phyloP scores from a whole-genome alignment of 306 rosid species.

The Ceratonia siliqua region DNA sequence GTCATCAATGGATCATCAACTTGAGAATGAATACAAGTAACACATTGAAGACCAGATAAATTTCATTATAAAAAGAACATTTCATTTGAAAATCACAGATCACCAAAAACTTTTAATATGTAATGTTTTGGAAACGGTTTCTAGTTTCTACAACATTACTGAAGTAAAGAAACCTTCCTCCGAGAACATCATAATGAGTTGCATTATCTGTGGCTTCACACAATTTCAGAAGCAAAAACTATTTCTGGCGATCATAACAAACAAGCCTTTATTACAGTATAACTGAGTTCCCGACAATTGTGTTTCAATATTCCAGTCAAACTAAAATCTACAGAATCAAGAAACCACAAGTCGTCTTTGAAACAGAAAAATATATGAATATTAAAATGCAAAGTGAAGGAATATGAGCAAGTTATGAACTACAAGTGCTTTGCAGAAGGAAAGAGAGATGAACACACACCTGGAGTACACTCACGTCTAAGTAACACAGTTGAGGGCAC shows the following conservation, averaged over 20 bases:
- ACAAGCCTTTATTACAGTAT: not conserved
- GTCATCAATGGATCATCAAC: not conserved
- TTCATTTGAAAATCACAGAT: not conserved
- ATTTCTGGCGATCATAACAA: not conserved
- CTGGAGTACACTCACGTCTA: conserved; percentile 91
- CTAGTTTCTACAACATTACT: not conserved
- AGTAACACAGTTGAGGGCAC: conserved; percentile 68
- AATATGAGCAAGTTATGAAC: not conserved
- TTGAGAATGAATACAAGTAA: not conserved
- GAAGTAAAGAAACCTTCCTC: conserved; percentile 21
- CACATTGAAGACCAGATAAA: not conserved
- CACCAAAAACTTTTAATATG: not conserved
- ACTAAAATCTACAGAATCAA: conserved; percentile 21
- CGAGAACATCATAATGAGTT: not conserved
- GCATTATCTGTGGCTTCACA: not conserved
- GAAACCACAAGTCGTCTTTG: not conserved
- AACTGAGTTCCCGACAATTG: not conserved
- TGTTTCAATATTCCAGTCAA: conserved; percentile 23
- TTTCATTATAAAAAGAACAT: not conserved
- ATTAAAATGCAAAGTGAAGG: conserved; percentile 5
- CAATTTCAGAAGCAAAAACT: not conserved
- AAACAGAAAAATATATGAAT: not conserved
- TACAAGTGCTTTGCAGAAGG: not conserved
- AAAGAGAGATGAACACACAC: conserved; percentile 44
- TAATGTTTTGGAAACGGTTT: not conserved